phyloP scores from a whole-genome alignment of 176 grass and related monocot species.

The Phyllostachys edulis region DNA sequence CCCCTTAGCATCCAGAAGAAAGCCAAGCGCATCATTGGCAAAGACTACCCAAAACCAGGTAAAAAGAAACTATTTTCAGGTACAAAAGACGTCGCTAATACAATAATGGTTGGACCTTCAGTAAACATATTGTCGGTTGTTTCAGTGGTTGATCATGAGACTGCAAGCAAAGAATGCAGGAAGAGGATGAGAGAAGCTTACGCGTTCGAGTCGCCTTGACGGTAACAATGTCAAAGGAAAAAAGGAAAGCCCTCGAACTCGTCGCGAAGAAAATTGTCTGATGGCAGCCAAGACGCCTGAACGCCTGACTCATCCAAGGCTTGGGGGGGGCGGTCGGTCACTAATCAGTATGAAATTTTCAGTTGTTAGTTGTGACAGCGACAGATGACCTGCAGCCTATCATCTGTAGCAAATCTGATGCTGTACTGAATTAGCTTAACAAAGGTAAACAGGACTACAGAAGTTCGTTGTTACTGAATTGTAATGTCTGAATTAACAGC shows the following conservation, averaged over 20 bases:
- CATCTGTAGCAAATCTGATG: background rate
- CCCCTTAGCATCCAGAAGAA: conserved; percentile 81
- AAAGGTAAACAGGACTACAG: conserved; percentile 3
- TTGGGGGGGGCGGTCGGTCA: too few relatives aligned
- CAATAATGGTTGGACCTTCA: background rate
- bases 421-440: background rate
- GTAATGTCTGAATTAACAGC: background rate
- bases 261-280: conserved; percentile 11
- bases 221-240: conserved; percentile 19
- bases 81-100: background rate
- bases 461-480: background rate
- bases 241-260: conserved; percentile 27
- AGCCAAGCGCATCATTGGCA: conserved; percentile 79
- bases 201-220: conserved; percentile 17
- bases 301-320: conserved; percentile 11
- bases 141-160: conserved; percentile 73
- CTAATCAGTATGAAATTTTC: background rate
- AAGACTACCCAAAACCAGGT: conserved; percentile 91
- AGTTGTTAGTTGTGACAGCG: background rate
- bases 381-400: background rate
- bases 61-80: background rate
- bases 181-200: conserved; percentile 79
- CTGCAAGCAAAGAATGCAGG: conserved; percentile 77
- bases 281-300: background rate
- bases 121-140: conserved; percentile 11